Base-by-base conservation (phyloP, 2,329 filamentous ascomycete species). In the Nothophaeocryptopus gaeumannii region DNA sequence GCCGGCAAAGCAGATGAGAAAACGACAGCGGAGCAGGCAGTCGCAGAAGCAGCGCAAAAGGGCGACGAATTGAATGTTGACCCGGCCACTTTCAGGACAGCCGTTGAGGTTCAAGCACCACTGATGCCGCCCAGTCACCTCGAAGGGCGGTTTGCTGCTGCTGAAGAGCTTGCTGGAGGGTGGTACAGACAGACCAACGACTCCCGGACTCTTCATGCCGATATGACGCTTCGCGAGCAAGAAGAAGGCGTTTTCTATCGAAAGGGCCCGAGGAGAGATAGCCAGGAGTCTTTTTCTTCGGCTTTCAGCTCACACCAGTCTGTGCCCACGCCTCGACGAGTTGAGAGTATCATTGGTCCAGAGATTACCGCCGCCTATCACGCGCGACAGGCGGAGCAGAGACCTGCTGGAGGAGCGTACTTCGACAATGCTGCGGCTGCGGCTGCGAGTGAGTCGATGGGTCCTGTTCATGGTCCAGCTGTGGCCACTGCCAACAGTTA, bases 51-150 rank as follows among this genome's bases (percentile, higher is more conserved):
- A 12, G 83, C 87, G 63, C 79, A 84, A 39, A 78, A 79, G 9
- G 91, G 90, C 0, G 90, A 97, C 64, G 92, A 96, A 58, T 80
- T 96, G 48, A 96, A 96, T 60, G 81, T 96, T 42, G 82, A 95
- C 8, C 87, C 91, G 0, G 88, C 95, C 67, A 90, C 89, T 0
- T 96, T 96, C 73, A 78, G 79, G 55, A 65, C 73, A 1, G 73
- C 75, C 2, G 68, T 76, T 5, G 76, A 83, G 43, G 81, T 80
- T 8, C 70, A 74, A 10, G 51, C 56, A 11, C 75, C 81, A 69
- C 74, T 96, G 15, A 81, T 86, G 58, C 91, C 92, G 0, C 84
- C 87, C 0, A 80, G 85, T 56, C 79, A 81, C 51, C 72, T 95
- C 33, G 86, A 92, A 60, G 89, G 89, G 50, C 83, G 85, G 55